A percentile compares a stretch with the other conserved stretches of the same genome.
Conservation (phyloP, 495 filamentous ascomycete genomes). For the Penicillium subrubescens region DNA sequence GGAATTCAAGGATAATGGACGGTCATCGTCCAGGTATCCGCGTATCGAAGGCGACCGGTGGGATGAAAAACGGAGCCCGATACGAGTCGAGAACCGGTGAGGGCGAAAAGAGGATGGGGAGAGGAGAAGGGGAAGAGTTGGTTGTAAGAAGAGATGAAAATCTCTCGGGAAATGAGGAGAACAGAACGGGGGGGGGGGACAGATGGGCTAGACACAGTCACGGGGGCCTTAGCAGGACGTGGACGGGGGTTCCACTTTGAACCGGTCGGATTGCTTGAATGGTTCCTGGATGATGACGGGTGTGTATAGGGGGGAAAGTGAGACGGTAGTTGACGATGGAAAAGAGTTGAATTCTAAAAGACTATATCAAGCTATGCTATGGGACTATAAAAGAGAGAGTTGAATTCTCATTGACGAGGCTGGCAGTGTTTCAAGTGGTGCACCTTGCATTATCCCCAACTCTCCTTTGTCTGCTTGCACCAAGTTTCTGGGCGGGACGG, state of each 20-base stretch:
- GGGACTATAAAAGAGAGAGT: background rate
- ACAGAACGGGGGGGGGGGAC: background rate
- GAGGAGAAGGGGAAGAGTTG: background rate
- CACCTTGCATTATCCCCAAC: background rate
- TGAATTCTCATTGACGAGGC: background rate
- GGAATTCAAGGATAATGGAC: slow-evolving; percentile 17
- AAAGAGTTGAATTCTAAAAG: background rate
- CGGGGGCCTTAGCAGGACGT: slow-evolving; percentile 11
- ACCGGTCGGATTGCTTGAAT: background rate
- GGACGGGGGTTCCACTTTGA: slow-evolving; percentile 4
- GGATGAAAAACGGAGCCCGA: background rate
- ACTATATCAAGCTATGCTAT: background rate
- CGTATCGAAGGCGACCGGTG: background rate
- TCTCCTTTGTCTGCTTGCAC: background rate
- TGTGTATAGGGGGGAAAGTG: background rate
- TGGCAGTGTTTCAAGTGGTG: background rate
- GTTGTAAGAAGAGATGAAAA: background rate
- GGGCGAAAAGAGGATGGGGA: background rate
- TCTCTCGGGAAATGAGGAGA: slow-evolving; percentile 4
- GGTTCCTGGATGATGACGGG: background rate
- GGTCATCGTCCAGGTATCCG: slow-evolving; percentile 30
- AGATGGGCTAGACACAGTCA: background rate
- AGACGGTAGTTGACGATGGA: background rate
- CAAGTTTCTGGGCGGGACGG: background rate
- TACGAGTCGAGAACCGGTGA: slow-evolving; percentile 15